Percentiles rank a stretch among this genome's conserved stretches.
phyloP scores from a whole-genome alignment of 2,329 filamentous ascomycete species.

The Neopestalotiopsis clavispora region DNA sequence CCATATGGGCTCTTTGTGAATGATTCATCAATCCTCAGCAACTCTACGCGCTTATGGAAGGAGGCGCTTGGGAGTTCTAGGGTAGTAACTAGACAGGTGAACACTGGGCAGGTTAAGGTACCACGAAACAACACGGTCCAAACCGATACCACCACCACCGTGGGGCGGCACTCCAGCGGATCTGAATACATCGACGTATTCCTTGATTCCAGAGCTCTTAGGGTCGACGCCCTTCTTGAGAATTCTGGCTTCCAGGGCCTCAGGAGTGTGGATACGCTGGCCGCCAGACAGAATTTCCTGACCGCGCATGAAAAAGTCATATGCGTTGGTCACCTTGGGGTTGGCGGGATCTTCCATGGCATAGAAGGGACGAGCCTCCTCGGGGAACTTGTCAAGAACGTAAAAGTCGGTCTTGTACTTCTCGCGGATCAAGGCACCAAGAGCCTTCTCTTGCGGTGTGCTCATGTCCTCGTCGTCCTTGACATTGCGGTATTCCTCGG shows the following conservation, averaged over 20 bases:
- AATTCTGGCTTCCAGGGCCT: conserved; percentile 78
- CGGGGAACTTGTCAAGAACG: conserved; percentile 94
- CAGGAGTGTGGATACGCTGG: conserved; percentile 85
- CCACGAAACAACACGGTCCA: conserved; percentile 83
- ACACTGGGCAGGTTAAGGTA: conserved; percentile 64
- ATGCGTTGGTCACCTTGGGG: conserved; percentile 57
- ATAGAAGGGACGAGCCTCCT: conserved; percentile 88
- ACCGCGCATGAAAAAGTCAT: conserved; percentile 83
- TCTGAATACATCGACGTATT: conserved; percentile 83
- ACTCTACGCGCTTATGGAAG: conserved; percentile 45
- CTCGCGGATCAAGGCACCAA: conserved; percentile 82
- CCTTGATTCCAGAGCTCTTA: conserved; percentile 74
- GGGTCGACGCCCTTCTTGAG: conserved; percentile 82
- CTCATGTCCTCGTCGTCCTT: conserved; percentile 79
- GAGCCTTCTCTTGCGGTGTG: conserved; percentile 85
- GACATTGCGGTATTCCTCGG: conserved; percentile 69
- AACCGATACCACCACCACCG: conserved; percentile 85
- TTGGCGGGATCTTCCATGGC: conserved; percentile 70
- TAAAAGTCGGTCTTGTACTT: conserved; percentile 98
- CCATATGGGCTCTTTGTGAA: neutral
- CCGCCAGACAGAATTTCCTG: conserved; percentile 78
- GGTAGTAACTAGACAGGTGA: conserved; percentile 62
- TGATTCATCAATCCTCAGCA: neutral
- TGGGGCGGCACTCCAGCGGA: conserved; percentile 88
- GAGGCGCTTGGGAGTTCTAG: conserved; percentile 64